Base-by-base conservation (phyloP, 345 rosid species). In the Boechera retrofracta region DNA sequence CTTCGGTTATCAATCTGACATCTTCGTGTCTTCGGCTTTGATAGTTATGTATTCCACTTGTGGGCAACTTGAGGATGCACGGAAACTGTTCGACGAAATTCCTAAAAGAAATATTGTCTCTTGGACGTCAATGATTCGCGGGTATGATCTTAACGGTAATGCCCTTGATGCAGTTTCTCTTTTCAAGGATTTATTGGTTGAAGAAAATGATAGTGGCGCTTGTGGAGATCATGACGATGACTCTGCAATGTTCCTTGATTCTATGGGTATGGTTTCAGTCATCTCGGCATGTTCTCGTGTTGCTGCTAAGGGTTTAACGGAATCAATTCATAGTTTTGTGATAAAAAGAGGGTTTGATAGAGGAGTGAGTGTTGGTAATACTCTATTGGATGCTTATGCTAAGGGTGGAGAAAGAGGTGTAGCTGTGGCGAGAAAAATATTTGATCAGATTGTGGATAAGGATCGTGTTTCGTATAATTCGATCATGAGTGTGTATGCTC, bases 61-160 rank as follows among this genome's bases (percentile, higher is more conserved):
- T 64, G 89, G 96, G 4, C 72, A 84, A 12, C 51, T 91, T 7
- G 49, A 67, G 0, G 91, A 87, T 66, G 98, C 97, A 11, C 74
- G 90, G 31, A 79, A 75, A 45, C 49, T 94, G 82, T 91, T 94
- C 86, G 92, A 89, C 66, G 96, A 87, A 83, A 94, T 89, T 83
- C 83, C 96, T n/a, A 41, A 5, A 0, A 79, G 88, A 79, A 91
- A 87, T 63, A 78, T 89, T 15, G 96, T 94, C 7, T 86, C 87
- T 9, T 94, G 98, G 97, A 91, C 98, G 5, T 87, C 97, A 24
- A 86, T 94, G 88, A 89, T 94, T 3, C 60, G 87, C 7, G 93
- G 98, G 41, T 94, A 87, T 77, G 85, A 86, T 58, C 91, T 85
- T 64, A 89, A 90, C 13, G 84, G 85, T 42, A 36, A 82, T 76